Conservation (phyloP, 306 rosid species). For the Abrus precatorius region DNA sequence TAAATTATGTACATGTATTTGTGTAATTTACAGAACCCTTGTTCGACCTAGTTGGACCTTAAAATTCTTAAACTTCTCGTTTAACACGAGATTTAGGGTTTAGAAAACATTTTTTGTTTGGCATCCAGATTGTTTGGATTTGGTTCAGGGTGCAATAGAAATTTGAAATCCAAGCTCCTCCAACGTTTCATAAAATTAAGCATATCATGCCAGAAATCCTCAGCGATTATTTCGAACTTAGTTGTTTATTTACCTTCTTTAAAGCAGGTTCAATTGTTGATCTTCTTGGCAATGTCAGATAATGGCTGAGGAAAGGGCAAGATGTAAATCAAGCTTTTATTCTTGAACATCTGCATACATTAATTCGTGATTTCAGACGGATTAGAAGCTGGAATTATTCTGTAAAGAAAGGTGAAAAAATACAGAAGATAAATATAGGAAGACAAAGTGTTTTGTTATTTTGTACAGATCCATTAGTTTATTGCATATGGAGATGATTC, state of each 20-base stretch:
- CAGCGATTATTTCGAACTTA: conserved; percentile 28
- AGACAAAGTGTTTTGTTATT: conserved; percentile 57
- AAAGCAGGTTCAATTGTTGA: conserved; percentile 55
- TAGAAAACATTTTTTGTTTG: background rate
- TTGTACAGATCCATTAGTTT: conserved; percentile 67
- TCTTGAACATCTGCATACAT: conserved; percentile 49
- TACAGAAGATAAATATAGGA: conserved; percentile 58
- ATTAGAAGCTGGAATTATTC: conserved; percentile 59
- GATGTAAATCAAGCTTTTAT: conserved; percentile 46
- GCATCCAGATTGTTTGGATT: conserved; percentile 17
- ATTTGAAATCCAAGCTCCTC: background rate
- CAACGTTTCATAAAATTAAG: conserved; percentile 17
- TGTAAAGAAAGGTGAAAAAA: conserved; percentile 58
- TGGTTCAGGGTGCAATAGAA: conserved; percentile 40
- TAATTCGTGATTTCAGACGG: conserved; percentile 47
- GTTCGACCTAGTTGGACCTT: background rate
- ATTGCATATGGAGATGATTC: conserved; percentile 57
- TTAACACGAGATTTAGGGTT: background rate
- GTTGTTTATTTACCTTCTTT: conserved; percentile 35
- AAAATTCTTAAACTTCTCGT: background rate
- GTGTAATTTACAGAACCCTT: background rate
- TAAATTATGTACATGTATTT: background rate
- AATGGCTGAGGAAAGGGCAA: conserved; percentile 46
- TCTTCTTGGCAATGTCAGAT: conserved; percentile 52
- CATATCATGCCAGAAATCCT: conserved; percentile 20